A percentile compares a stretch with the other conserved stretches of the same genome.
Conservation (phyloP, 1,284 basidiomycete genomes). For the Ganoderma sinense region DNA sequence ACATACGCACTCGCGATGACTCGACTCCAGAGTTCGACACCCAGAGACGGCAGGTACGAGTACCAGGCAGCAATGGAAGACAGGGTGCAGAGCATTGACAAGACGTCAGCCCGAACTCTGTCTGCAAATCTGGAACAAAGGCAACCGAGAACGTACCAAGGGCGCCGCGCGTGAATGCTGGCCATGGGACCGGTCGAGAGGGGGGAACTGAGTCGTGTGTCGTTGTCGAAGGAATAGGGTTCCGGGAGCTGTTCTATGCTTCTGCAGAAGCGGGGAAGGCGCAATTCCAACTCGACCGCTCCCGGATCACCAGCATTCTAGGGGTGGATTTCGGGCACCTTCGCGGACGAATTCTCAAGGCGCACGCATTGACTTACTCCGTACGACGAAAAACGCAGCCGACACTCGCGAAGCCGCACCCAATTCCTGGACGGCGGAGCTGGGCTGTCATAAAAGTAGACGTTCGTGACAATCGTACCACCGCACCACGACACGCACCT, state of each 20-base stretch:
- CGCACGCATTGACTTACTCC: not conserved
- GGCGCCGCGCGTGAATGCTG: slow-evolving; percentile 19
- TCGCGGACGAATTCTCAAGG: not conserved
- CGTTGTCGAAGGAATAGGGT: slow-evolving; percentile 17
- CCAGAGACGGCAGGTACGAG: not conserved
- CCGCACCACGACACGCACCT: not conserved
- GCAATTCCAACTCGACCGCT: slow-evolving; percentile 1
- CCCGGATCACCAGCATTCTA: slow-evolving; percentile 31
- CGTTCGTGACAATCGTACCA: not conserved
- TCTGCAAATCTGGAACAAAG: slow-evolving; percentile 13
- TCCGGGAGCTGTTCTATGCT: slow-evolving; percentile 20
- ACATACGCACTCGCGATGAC: not conserved
- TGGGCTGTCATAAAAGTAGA: not conserved
- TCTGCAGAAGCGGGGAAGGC: slow-evolving; percentile 14
- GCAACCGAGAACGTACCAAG: slow-evolving; percentile 2
- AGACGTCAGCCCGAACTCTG: slow-evolving; percentile 14
- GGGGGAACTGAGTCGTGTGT: slow-evolving; percentile 2
- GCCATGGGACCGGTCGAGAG: not conserved
- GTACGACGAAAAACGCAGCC: not conserved
- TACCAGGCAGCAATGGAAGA: slow-evolving; percentile 4
- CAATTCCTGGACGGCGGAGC: not conserved
- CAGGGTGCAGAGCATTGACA: not conserved
- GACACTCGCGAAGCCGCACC: not conserved
- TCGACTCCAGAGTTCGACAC: not conserved
- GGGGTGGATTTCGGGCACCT: slow-evolving; percentile 5